Conservation (phyloP, 805 yeast genomes). For the Starmerella geochares region DNA sequence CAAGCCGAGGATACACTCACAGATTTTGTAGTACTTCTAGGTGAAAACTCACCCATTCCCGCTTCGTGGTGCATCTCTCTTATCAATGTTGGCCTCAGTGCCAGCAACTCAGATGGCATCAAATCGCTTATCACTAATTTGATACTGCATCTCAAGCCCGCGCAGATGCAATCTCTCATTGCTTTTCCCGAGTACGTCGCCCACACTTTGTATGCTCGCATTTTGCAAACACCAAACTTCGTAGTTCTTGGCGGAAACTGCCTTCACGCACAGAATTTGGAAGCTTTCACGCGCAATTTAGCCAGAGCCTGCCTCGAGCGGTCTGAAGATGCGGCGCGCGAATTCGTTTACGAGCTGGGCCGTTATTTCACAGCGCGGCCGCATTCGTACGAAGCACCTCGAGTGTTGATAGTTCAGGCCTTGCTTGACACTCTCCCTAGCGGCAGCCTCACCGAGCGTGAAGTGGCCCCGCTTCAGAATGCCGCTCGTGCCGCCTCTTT, state of each 20-base stretch:
- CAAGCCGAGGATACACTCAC: constrained; percentile 68
- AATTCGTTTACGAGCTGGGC: constrained; percentile 33
- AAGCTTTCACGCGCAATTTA: constrained; percentile 32
- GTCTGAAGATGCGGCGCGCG: constrained; percentile 28
- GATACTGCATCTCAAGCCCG: constrained; percentile 42
- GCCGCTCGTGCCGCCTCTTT: constrained; percentile 18
- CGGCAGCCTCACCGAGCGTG: constrained; percentile 3
- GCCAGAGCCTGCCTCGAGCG: constrained; percentile 34
- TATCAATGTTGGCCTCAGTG: constrained; percentile 58
- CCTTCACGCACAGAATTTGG: constrained; percentile 46
- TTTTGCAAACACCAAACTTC: constrained; percentile 56
- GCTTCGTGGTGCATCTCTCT: constrained; percentile 64
- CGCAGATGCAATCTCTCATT: constrained; percentile 41
- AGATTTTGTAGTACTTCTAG: constrained; percentile 49
- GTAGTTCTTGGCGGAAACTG: constrained; percentile 36
- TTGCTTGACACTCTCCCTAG: constrained; percentile 9
- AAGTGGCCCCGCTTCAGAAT: constrained; percentile 13
- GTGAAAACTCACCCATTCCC: constrained; percentile 43
- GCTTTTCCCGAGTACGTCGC: constrained; percentile 37
- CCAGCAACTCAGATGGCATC: constrained; percentile 68
- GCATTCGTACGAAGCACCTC: constrained; percentile 50
- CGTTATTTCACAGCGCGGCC: constrained; percentile 40
- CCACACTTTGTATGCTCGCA: constrained; percentile 44
- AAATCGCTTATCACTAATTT: constrained; percentile 51
- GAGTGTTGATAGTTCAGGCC: constrained; percentile 16